These are phyloP conservation scores for Blastobotrys serpentis DNA, from an alignment of 1,139 yeast genomes.

Conservation along the genomic window DNA sequence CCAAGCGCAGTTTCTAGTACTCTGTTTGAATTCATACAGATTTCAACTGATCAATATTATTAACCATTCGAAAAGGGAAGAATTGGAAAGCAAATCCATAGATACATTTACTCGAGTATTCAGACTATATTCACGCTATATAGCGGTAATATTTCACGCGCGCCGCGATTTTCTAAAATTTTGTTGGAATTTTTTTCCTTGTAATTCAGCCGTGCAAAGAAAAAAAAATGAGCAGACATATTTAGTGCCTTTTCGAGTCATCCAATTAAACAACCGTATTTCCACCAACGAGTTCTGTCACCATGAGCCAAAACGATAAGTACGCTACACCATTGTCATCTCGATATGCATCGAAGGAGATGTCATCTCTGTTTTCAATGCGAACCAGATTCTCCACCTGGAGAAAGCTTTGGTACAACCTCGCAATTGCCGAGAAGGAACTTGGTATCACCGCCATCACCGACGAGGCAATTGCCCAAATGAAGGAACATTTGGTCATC, in stretches of 20 bases:
- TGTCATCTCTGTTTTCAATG: constrained; percentile 87
- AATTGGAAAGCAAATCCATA: no score
- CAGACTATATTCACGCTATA: no score
- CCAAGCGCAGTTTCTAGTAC: no score
- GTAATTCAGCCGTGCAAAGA: constrained; percentile 1
- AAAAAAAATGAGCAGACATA: not conserved
- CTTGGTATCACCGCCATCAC: constrained; percentile 81
- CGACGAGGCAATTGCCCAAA: constrained; percentile 87
- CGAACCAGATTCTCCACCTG: constrained; percentile 96
- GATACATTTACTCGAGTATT: no score
- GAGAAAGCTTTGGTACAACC: constrained; percentile 95
- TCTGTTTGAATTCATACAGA: no score
- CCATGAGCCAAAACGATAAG: constrained; percentile 34
- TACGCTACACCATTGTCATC: constrained; percentile 93
- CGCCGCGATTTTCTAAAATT: not conserved
- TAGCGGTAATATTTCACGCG: no score
- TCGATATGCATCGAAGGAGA: constrained; percentile 96
- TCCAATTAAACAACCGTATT: not conserved
- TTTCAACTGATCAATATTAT: no score
- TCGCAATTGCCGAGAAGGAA: constrained; percentile 94
- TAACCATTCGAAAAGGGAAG: no score
- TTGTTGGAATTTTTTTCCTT: not conserved
- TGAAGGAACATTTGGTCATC: constrained; percentile 72
- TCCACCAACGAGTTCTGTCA: no score
- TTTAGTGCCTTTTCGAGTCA: not conserved